Percentiles rank a stretch among this genome's conserved stretches.
Evolutionary conservation across 2,329 filamentous ascomycete genomes (phyloP).

Genomic region (Trichocomaceae sp.): DNA sequence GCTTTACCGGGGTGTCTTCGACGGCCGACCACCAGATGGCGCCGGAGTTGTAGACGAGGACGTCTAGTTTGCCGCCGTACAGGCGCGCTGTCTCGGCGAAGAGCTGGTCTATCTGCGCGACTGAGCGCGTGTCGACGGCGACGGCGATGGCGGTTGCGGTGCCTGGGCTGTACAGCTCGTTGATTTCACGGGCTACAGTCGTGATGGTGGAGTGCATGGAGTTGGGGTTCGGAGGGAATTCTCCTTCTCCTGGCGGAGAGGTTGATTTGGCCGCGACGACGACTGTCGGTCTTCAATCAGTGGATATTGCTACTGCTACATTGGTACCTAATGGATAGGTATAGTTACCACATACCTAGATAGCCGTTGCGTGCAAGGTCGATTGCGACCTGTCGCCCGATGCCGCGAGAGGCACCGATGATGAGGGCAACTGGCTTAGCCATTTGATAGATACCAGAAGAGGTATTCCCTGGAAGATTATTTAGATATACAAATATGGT

Average conservation of each 20-base stretch:
- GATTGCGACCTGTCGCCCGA: slow-evolving; percentile 72
- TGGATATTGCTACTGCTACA: too few species aligned
- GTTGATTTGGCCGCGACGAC: slow-evolving; percentile 71
- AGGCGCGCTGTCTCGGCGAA: slow-evolving; percentile 52
- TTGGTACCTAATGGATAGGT: too few species aligned
- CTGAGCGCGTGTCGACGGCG: slow-evolving; percentile 62
- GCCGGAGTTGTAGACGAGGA: slow-evolving; percentile 74
- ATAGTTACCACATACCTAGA: slow-evolving; percentile 49
- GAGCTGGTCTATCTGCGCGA: slow-evolving; percentile 55
- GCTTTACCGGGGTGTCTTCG: slow-evolving; percentile 63
- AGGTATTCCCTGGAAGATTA: too few species aligned
- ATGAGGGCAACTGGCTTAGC: slow-evolving; percentile 56
- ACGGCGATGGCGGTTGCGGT: slow-evolving; percentile 61
- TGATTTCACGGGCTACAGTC: slow-evolving; percentile 71
- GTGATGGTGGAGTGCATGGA: slow-evolving; percentile 68
- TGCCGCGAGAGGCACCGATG: slow-evolving; percentile 70
- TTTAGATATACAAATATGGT: too few species aligned
- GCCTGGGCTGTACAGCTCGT: slow-evolving; percentile 51
- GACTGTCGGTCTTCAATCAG: too few species aligned
- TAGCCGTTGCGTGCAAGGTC: slow-evolving; percentile 67
- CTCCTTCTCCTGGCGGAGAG: slow-evolving; percentile 40
- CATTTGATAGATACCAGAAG: too few species aligned
- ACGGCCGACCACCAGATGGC: slow-evolving; percentile 81
- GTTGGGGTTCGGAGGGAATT: slow-evolving; percentile 69
- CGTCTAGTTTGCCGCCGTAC: slow-evolving; percentile 63